Conservation (phyloP, 106 monocot genomes). For the Narthecium ossifragum region DNA sequence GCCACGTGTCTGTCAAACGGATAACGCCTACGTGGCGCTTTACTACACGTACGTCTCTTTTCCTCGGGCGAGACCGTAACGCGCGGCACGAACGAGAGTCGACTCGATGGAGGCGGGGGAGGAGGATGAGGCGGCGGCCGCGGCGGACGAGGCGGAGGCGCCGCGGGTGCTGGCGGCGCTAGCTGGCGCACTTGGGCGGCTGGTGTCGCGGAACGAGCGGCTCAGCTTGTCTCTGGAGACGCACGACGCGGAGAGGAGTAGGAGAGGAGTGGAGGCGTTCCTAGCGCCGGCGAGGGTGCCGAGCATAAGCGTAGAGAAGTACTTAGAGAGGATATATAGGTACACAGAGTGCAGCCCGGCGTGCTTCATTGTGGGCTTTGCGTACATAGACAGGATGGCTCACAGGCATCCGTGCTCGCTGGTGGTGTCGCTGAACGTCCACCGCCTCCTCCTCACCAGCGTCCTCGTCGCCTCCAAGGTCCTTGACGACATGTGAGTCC, state of each 20-base stretch:
- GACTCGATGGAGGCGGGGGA: too few relatives aligned
- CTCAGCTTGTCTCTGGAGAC: background rate
- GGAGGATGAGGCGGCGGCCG: too few relatives aligned
- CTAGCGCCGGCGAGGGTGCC: slow-evolving; percentile 40
- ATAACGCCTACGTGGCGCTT: too few relatives aligned
- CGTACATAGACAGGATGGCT: slow-evolving; percentile 61
- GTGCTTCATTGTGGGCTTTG: slow-evolving; percentile 75
- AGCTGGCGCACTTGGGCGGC: slow-evolving; percentile 14
- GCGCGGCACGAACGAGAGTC: too few relatives aligned
- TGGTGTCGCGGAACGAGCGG: slow-evolving; percentile 16
- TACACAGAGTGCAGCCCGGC: slow-evolving; percentile 59
- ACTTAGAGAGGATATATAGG: slow-evolving; percentile 78
- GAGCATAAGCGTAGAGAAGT: slow-evolving; percentile 60
- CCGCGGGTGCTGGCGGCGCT: slow-evolving; percentile 9
- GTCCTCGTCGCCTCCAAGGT: slow-evolving; percentile 90
- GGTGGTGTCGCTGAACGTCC: slow-evolving; percentile 57
- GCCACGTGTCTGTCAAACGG: too few relatives aligned
- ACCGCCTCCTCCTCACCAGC: slow-evolving; percentile 60
- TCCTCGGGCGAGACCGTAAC: too few relatives aligned
- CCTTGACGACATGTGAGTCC: slow-evolving; percentile 78
- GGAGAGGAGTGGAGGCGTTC: slow-evolving; percentile 42
- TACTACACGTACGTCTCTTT: too few relatives aligned
- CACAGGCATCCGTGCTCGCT: slow-evolving; percentile 49
- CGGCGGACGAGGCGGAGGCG: background rate
- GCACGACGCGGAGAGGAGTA: background rate